phyloP scores from a whole-genome alignment of 257 asterid species.

The Cruciata laevipes region DNA sequence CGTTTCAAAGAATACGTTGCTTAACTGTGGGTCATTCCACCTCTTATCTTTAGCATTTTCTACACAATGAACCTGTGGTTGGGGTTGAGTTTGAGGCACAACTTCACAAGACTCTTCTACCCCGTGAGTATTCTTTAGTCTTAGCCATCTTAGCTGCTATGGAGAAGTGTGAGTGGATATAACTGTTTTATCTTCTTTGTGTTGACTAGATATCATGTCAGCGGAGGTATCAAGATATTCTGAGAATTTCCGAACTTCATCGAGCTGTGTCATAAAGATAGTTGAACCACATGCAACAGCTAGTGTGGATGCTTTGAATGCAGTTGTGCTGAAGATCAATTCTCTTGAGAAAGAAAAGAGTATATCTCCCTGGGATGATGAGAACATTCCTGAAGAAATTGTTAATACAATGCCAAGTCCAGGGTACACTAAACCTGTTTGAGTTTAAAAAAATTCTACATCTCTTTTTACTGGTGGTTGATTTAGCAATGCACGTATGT shows the following conservation, averaged over 20 bases:
- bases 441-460: background rate
- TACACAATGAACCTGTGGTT: slow-evolving; percentile 86
- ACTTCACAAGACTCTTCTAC: slow-evolving; percentile 82
- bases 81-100: slow-evolving; percentile 92
- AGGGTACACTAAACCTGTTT: slow-evolving; percentile 39
- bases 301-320: slow-evolving; percentile 58
- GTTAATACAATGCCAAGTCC: slow-evolving; percentile 63
- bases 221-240: slow-evolving; percentile 79
- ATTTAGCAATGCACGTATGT: slow-evolving; percentile 9
- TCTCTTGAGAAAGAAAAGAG: slow-evolving; percentile 49
- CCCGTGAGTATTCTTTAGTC: slow-evolving; percentile 49
- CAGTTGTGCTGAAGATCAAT: slow-evolving; percentile 57
- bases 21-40: slow-evolving; percentile 17
- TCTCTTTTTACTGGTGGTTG: background rate
- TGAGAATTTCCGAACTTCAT: slow-evolving; percentile 60
- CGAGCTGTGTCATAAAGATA: slow-evolving; percentile 77
- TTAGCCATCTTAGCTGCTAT: slow-evolving; percentile 2
- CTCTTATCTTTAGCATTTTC: slow-evolving; percentile 62
- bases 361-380: slow-evolving; percentile 82
- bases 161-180: background rate
- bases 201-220: slow-evolving; percentile 56
- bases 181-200: slow-evolving; percentile 13
- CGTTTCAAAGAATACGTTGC: slow-evolving; percentile 11
- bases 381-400: slow-evolving; percentile 80
- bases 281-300: slow-evolving; percentile 83